Evolutionary conservation across 176 grass and related monocot species (phyloP).

Genomic region (Microstegium vimineum): DNA sequence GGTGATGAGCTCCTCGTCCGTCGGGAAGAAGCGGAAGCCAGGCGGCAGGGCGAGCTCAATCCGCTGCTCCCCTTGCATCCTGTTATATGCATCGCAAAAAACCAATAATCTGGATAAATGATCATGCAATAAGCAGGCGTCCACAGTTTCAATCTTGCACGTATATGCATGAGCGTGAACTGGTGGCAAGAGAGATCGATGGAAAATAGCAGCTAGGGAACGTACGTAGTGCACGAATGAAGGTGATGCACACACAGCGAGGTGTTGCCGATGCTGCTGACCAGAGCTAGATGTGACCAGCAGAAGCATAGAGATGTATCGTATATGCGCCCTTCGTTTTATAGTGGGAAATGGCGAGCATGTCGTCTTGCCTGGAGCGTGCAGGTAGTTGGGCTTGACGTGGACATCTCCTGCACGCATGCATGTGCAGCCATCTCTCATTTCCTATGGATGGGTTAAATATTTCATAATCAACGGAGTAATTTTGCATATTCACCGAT

Average conservation of each 20-base stretch:
- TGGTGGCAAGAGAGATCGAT: neutral
- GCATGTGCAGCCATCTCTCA: too few species aligned
- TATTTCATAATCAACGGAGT: too few species aligned
- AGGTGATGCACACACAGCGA: neutral
- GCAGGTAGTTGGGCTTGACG: neutral
- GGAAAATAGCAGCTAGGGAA: neutral
- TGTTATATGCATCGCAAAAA: neutral
- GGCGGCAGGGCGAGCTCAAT: slow-evolving; percentile 32
- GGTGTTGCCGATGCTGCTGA: neutral
- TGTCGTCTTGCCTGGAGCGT: neutral
- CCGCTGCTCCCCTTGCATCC: neutral
- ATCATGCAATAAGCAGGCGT: too few species aligned
- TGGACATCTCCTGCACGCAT: neutral
- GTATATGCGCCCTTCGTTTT: neutral
- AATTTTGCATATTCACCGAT: too few species aligned
- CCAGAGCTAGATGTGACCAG: neutral
- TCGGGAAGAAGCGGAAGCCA: slow-evolving; percentile 65
- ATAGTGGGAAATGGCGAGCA: neutral
- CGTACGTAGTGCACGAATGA: slow-evolving; percentile 9
- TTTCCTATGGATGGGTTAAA: too few species aligned
- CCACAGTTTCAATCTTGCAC: neutral
- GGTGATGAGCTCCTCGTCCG: slow-evolving; percentile 58
- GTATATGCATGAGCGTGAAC: neutral
- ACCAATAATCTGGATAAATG: neutral
- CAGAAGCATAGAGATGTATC: neutral